These are phyloP conservation scores for Lecanicillium sp. DNA, from an alignment of 2,329 filamentous ascomycete species.

Conservation along the genomic window DNA sequence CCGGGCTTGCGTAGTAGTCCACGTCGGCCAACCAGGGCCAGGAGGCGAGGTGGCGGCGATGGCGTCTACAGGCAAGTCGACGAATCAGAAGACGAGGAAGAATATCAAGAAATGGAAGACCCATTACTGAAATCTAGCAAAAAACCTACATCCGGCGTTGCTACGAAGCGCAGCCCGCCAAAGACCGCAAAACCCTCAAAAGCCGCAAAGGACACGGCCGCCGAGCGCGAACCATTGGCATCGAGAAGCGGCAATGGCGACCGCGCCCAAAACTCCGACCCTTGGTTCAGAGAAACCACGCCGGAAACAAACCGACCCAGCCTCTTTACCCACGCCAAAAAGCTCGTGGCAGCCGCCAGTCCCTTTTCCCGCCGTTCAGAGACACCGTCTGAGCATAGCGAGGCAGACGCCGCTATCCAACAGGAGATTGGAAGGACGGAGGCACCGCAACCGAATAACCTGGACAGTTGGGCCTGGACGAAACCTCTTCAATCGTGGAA, in stretches of 20 bases:
- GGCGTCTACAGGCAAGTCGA: too few species aligned
- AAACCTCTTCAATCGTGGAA: conserved; percentile 14
- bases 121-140: too few species aligned
- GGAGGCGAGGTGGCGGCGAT: too few species aligned
- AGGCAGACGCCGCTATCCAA: conserved; percentile 16
- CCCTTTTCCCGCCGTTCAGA: conserved; percentile 8
- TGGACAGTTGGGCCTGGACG: conserved; percentile 16
- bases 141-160: too few species aligned
- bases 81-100: background rate
- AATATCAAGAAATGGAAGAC: background rate
- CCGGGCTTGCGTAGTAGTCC: conserved; percentile 7
- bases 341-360: conserved; percentile 7
- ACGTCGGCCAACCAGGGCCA: background rate
- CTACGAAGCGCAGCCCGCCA: too few species aligned
- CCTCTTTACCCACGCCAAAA: conserved; percentile 7
- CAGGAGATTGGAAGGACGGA: conserved; percentile 13
- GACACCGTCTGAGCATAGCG: conserved; percentile 12
- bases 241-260: conserved; percentile 5
- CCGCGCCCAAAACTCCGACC: too few species aligned
- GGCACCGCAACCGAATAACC: conserved; percentile 4
- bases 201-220: too few species aligned
- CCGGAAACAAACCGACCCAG: conserved; percentile 3
- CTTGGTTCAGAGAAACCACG: background rate
- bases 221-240: background rate
- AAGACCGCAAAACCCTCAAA: too few species aligned